phyloP scores from a whole-genome alignment of 1,284 basidiomycete species.

The Porodaedalea pini region DNA sequence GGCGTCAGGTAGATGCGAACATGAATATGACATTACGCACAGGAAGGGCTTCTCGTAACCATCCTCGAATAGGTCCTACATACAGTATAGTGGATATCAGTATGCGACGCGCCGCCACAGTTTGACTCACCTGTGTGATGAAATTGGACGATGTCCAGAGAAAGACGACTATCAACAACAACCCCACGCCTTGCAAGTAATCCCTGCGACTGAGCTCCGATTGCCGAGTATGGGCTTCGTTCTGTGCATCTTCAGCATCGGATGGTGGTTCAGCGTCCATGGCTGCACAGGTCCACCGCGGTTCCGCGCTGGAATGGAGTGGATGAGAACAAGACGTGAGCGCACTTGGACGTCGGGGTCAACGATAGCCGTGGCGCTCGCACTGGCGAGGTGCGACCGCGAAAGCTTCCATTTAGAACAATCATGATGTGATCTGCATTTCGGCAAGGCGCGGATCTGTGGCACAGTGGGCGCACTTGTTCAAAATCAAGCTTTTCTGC shows the following conservation, averaged over 20 bases:
- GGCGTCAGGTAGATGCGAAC: constrained; percentile 1
- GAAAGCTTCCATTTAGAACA: not conserved
- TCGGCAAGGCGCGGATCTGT: not conserved
- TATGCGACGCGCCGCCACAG: not conserved
- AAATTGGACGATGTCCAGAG: constrained; percentile 84
- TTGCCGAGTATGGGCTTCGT: not conserved
- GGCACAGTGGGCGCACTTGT: no score
- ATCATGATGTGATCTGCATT: not conserved
- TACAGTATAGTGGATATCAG: constrained; percentile 18
- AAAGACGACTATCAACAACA: constrained; percentile 77
- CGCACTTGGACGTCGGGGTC: not conserved
- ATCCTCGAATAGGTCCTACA: constrained; percentile 61
- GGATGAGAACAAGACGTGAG: not conserved
- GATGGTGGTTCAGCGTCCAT: constrained; percentile 7
- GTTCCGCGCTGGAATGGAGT: not conserved
- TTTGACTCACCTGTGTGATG: constrained; percentile 61
- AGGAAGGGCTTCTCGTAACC: constrained; percentile 82
- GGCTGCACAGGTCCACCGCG: not conserved
- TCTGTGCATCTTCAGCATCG: constrained; percentile 3
- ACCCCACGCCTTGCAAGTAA: constrained; percentile 67
- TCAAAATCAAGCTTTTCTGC: no score
- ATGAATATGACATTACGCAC: constrained; percentile 39
- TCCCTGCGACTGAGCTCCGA: constrained; percentile 33
- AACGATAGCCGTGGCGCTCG: not conserved
- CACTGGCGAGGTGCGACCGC: not conserved